Percentiles rank a stretch among this genome's conserved stretches.
Evolutionary conservation across 2,329 filamentous ascomycete genomes (phyloP).

Genomic region (Hypoxylon sp.): DNA sequence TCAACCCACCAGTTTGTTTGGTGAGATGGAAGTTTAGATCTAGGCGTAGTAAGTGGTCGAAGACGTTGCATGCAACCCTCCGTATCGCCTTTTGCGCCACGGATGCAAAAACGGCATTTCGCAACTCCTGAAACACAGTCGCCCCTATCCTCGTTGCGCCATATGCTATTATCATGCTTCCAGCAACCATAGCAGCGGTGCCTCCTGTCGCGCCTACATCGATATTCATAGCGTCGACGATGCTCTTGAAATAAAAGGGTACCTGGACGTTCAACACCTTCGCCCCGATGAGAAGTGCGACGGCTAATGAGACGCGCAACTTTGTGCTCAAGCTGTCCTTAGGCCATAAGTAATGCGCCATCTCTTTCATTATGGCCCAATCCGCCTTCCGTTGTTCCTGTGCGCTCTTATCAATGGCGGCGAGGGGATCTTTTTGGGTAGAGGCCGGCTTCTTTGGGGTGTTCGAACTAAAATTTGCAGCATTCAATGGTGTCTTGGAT

Average conservation of each 20-base stretch:
- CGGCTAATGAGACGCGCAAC: conserved; percentile 85
- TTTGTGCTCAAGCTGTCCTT: conserved; percentile 88
- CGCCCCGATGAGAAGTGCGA: conserved; percentile 85
- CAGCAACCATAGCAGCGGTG: conserved; percentile 88
- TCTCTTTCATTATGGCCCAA: conserved; percentile 98
- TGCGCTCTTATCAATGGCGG: conserved; percentile 75
- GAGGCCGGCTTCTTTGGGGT: conserved; percentile 42
- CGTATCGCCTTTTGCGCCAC: conserved; percentile 98
- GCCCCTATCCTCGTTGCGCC: conserved; percentile 89
- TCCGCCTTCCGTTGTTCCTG: conserved; percentile 96
- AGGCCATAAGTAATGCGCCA: conserved; percentile 96
- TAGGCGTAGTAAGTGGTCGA: conserved; percentile 87
- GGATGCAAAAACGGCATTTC: conserved; percentile 96
- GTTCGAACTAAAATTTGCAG: conserved; percentile 39
- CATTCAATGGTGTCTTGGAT: conserved; percentile 24
- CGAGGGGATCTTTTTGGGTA: conserved; percentile 65
- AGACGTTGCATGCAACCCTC: conserved; percentile 90
- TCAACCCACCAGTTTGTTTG: conserved; percentile 94
- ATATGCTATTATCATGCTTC: conserved; percentile 93
- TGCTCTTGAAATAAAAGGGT: conserved; percentile 98
- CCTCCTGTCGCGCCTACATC: conserved; percentile 90
- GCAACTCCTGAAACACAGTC: conserved; percentile 90
- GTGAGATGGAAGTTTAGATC: conserved; percentile 95
- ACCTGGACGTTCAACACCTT: conserved; percentile 98
- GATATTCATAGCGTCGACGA: conserved; percentile 97